Base-by-base conservation (phyloP, 306 rosid genomes). In the Abrus precatorius region DNA sequence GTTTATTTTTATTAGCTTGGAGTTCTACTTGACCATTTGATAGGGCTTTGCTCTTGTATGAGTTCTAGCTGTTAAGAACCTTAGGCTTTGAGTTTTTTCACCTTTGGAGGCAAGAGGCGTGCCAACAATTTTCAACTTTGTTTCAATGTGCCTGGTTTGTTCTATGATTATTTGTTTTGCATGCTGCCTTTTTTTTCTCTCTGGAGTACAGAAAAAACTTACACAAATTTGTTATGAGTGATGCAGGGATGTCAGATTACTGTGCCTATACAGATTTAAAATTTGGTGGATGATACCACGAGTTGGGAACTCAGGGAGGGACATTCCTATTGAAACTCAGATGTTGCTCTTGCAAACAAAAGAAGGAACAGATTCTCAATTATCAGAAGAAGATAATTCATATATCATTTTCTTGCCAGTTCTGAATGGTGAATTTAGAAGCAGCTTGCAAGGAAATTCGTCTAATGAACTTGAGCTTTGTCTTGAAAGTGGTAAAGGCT, bases 401-500 rank as follows among this genome's bases (percentile, higher is more conserved):
- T 74, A 57, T 44, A 56, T 74, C 12, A 41, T 74, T 74, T 74
- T 74, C 78, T 8, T 74, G 56, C 78, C 68, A 43, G 68, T 74
- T 45, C 78, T 74, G 44, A 69, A 74, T 57, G 78, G 78, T 57
- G 44, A 74, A 57, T 74, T 74, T 74, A 57, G 69, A 43, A 74
- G 69, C 69, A 74, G 69, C 57, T 59, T 74, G 78, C 78, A 57
- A 43, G 78, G 57, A 74, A 74, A 74, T 57, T 74, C 69, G 43
- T 30, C 28, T 44, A 59, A 74, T 59, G 79, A 74, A 74, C 69
- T 74, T 44, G 69, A 57, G 30, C 79, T 74, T 74, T 74, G 79
- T 30, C 69, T 74, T 44, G 69, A 74, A 74, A 74, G 79, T 74
- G 79, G 79, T 74, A 74, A 73, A 56, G 52, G 11, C 68, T 59